Percentiles rank a stretch among this genome's conserved stretches.
phyloP scores from a whole-genome alignment of 164 flowering plant species.

The Akebia trifoliata region DNA sequence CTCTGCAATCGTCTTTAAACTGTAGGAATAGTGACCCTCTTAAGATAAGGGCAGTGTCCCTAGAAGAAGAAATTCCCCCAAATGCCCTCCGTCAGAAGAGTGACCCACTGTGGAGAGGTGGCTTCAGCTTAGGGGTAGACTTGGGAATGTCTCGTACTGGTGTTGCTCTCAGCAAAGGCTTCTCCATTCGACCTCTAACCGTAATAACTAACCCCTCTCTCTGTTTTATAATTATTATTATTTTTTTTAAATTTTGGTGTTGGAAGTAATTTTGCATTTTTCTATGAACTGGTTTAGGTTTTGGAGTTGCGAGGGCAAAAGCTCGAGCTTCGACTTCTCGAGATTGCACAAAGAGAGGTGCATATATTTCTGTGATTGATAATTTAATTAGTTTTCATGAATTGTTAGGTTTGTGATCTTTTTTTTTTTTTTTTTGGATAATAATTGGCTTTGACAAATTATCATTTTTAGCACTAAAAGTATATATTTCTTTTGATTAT shows the following conservation, averaged over 20 bases:
- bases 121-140: conserved; percentile 85
- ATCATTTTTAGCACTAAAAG: too few species aligned
- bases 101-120: conserved; percentile 57
- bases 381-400: background rate
- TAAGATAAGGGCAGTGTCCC: conserved; percentile 7
- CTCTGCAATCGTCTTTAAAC: background rate
- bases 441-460: background rate
- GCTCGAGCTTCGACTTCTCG: conserved; percentile 67
- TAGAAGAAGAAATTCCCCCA: conserved; percentile 44
- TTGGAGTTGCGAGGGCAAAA: conserved; percentile 68
- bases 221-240: background rate
- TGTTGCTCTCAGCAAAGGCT: conserved; percentile 88
- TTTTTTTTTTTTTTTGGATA: background rate
- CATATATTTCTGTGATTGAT: background rate
- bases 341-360: conserved; percentile 73
- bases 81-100: conserved; percentile 63
- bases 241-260: background rate
- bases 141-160: conserved; percentile 81
- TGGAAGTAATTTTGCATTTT: conserved; percentile 6
- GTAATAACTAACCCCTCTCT: conserved; percentile 26
- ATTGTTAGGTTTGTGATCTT: background rate
- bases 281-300: conserved; percentile 39
- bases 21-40: background rate
- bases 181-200: conserved; percentile 67
- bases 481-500: background rate